A percentile compares a stretch with the other conserved stretches of the same genome.
Evolutionary conservation across 805 yeast species (phyloP).

Genomic region (Kurtzmaniella fragi): DNA sequence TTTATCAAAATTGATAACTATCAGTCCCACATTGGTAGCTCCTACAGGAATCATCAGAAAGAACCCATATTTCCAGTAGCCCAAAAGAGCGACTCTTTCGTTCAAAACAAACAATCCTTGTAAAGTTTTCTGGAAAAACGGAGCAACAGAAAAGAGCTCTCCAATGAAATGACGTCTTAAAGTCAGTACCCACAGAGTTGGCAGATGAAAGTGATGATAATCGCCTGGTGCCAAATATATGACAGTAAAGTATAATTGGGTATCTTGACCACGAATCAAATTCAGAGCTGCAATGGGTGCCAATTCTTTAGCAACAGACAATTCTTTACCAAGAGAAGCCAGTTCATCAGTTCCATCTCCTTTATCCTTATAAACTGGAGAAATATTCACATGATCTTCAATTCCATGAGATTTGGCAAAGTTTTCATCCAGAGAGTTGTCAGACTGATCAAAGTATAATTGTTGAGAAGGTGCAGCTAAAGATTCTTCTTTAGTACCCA

Average conservation of each 20-base stretch:
- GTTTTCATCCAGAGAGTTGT: conserved; percentile 54
- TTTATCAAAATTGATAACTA: conserved; percentile 85
- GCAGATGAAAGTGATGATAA: conserved; percentile 95
- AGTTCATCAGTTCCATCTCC: conserved; percentile 59
- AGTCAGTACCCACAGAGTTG: conserved; percentile 93
- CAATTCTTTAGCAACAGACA: conserved; percentile 38
- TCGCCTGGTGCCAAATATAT: conserved; percentile 98
- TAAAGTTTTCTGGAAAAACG: conserved; percentile 85
- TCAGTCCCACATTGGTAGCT: conserved; percentile 97
- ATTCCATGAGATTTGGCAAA: conserved; percentile 79
- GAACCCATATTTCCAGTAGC: conserved; percentile 95
- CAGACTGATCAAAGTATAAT: conserved; percentile 39
- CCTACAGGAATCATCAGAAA: conserved; percentile 99
- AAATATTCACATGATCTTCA: conserved; percentile 63
- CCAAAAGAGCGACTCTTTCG: conserved; percentile 92
- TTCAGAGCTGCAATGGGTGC: conserved; percentile 19
- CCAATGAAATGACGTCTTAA: conserved; percentile 94
- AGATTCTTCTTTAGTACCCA: conserved; percentile 51
- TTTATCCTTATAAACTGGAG: conserved; percentile 56
- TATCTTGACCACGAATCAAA: conserved; percentile 17
- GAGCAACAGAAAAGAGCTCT: conserved; percentile 92
- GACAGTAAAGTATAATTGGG: conserved; percentile 75
- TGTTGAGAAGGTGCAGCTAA: conserved; percentile 54
- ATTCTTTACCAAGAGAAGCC: conserved; percentile 24
- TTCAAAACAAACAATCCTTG: conserved; percentile 85